Base-by-base conservation (phyloP, 2,329 filamentous ascomycete species). In the Fusarium decemcellulare region DNA sequence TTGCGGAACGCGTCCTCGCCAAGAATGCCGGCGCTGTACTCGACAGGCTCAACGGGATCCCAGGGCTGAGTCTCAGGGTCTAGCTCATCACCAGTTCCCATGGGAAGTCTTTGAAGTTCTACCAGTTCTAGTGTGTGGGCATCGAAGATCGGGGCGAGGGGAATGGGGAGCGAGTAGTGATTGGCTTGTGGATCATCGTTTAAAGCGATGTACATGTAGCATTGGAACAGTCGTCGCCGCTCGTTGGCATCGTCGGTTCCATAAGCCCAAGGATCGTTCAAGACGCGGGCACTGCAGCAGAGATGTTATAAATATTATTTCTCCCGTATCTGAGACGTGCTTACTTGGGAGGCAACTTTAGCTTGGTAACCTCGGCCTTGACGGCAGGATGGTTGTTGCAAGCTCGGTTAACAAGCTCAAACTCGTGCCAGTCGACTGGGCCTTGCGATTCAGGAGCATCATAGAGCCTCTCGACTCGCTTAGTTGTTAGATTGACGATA, bases 1-100 rank as follows among this genome's bases (percentile, higher is more conserved):
- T 82, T 61, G 4, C 65, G 65, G 30, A 65, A 62, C 7, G 54
- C 57, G 10, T 65, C 40, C 14, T 60, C 42, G 10, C 61, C 64
- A 15, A 64, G 36, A 12, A 62, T 50, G n/a, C 18, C 34, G 9
- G 64, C 64, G 30, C 64, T 67, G 29, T 67, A 69, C 54, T 69
- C 61, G 23, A 65, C 63, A 1, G 66, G 51, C 42, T 59, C 14
- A 3, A 56, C 61, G 3, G 56, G 56, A 1, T 65, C 40, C 64
- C 64, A 67, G 11, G 63, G 66, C 29, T 59, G 66, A 6, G 63
- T 68, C 40, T 63, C 59, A 1, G 44, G 9, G 12, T 64, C 61
- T 7, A 61, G n/a, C 1, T 51, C 30, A 9, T 64, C 57, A 3
- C 50, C 58, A 3, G 51, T 46, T 3, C 61, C 61, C 61, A 51